Evolutionary conservation across 108 stramenopile species (phyloP).

Genomic region (Bacterosira constricta): DNA sequence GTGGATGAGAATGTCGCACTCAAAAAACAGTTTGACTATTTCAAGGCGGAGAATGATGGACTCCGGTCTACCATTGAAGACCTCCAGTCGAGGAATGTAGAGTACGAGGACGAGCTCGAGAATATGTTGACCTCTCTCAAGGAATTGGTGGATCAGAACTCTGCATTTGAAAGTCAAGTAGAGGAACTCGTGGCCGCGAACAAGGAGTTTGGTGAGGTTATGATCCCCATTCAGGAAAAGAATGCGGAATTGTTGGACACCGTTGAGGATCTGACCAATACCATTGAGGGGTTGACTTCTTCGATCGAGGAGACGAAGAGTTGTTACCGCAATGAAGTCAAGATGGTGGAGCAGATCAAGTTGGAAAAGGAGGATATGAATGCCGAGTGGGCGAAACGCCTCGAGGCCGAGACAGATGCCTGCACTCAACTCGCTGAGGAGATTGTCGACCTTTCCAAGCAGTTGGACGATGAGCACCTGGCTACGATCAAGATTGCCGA

Average conservation of each 20-base stretch:
- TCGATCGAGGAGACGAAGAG: neutral
- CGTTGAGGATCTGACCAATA: neutral
- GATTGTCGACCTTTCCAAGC: neutral
- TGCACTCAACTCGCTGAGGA: neutral
- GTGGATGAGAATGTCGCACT: neutral
- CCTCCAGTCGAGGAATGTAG: neutral
- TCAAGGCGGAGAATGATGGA: neutral
- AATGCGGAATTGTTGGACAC: neutral
- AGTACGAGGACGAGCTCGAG: slow-evolving; percentile 4
- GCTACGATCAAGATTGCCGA: neutral
- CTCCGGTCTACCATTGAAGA: neutral
- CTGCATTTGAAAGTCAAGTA: slow-evolving; percentile 1
- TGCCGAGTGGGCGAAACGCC: neutral
- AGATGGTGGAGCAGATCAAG: neutral
- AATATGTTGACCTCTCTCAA: slow-evolving; percentile 5
- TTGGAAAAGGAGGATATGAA: neutral
- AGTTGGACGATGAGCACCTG: too few species aligned
- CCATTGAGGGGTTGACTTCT: neutral
- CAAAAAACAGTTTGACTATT: neutral
- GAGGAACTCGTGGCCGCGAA: slow-evolving; percentile 1
- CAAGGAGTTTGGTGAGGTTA: neutral
- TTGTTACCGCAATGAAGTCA: neutral
- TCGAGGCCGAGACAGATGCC: neutral
- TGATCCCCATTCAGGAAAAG: neutral
- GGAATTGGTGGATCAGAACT: slow-evolving; percentile 9